A percentile compares a stretch with the other conserved stretches of the same genome.
Conservation (phyloP, 495 filamentous ascomycete species). For the Glarea lozoyensis region DNA sequence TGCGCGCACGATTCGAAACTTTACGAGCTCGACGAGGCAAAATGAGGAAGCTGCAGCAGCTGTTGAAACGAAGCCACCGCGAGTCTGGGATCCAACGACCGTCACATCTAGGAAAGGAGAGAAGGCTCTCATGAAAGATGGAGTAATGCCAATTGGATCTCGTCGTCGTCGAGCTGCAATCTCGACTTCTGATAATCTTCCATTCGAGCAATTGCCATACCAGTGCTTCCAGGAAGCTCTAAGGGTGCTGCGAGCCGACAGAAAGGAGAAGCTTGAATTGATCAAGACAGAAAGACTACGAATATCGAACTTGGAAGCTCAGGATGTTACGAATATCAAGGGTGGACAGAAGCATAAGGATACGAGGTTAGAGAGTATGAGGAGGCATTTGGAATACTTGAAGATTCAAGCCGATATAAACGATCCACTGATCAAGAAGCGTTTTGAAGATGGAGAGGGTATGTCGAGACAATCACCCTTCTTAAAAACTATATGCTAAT, state of each 20-base stretch:
- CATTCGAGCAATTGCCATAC: constrained; percentile 88
- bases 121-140: constrained; percentile 44
- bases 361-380: constrained; percentile 59
- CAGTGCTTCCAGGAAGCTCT: constrained; percentile 97
- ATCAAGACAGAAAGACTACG: constrained; percentile 40
- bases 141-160: constrained; percentile 62
- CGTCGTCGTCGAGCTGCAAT: constrained; percentile 74
- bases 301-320: constrained; percentile 50
- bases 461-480: constrained; percentile 21
- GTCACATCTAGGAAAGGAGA: constrained; percentile 43
- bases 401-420: constrained; percentile 93
- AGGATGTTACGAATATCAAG: constrained; percentile 44
- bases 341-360: constrained; percentile 55
- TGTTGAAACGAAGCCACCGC: constrained; percentile 20
- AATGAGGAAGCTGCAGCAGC: constrained; percentile 30
- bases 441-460: constrained; percentile 90
- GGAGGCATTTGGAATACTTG: constrained; percentile 63
- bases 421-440: constrained; percentile 87
- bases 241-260: constrained; percentile 69
- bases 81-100: constrained; percentile 25
- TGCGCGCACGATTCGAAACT: constrained; percentile 31
- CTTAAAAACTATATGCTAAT: constrained; percentile 16
- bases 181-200: constrained; percentile 58
- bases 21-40: constrained; percentile 33
- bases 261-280: constrained; percentile 67